Conservation (phyloP, 2,329 filamentous ascomycete genomes). For the Nothophoma quercina region DNA sequence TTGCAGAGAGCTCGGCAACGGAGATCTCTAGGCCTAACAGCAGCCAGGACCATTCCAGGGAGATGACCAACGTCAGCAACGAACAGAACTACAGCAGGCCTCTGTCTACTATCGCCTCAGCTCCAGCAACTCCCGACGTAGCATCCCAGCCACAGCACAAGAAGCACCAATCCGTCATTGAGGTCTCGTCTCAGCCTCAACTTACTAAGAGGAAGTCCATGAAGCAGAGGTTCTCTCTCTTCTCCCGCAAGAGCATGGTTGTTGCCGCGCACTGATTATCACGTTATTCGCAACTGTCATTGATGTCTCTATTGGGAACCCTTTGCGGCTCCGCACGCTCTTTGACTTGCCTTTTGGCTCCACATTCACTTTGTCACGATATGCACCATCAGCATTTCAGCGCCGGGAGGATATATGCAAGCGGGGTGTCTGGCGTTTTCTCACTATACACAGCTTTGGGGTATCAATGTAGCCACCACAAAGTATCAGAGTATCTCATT, state of each 20-base stretch:
- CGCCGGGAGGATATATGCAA: background rate
- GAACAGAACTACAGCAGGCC: conserved; percentile 16
- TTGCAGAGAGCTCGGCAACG: conserved; percentile 16
- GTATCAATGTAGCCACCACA: conserved; percentile 1
- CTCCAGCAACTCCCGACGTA: background rate
- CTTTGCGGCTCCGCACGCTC: background rate
- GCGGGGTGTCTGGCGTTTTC: conserved; percentile 14
- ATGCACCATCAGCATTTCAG: conserved; percentile 13
- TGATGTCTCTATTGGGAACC: background rate
- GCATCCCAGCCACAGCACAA: background rate
- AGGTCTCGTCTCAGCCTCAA: background rate
- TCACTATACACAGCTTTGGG: too few species aligned
- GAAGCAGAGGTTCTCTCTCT: conserved; percentile 19
- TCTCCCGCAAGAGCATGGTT: conserved; percentile 17
- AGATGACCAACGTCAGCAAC: conserved; percentile 1
- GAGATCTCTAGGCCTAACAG: conserved; percentile 20
- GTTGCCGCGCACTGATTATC: conserved; percentile 18
- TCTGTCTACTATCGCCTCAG: conserved; percentile 5
- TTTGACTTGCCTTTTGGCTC: background rate
- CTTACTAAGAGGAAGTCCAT: conserved; percentile 5
- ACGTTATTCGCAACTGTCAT: background rate
- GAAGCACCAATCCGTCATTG: conserved; percentile 10
- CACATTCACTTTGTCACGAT: conserved; percentile 10
- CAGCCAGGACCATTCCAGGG: conserved; percentile 7
- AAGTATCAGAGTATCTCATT: background rate